Percentiles rank a stretch among this genome's conserved stretches.
phyloP scores from a whole-genome alignment of 164 flowering plant species.

The Brasenia schreberi region DNA sequence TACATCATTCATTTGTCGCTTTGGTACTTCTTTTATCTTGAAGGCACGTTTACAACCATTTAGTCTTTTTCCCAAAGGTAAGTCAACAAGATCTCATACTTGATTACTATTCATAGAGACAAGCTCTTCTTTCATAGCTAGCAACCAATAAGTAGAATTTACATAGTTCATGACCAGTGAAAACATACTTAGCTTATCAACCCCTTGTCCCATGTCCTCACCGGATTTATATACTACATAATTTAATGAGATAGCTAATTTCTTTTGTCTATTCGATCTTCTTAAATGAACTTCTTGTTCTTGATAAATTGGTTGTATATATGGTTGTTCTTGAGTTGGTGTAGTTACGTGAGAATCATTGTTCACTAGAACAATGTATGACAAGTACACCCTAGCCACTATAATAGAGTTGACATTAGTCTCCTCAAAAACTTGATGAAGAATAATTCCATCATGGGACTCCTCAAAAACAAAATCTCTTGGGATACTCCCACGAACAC shows the following conservation, averaged over 20 bases:
- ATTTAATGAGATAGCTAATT: neutral
- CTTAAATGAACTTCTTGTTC: neutral
- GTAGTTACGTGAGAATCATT: too few species aligned
- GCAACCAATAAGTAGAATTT: neutral
- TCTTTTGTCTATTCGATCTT: slow-evolving; percentile 1
- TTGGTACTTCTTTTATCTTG: neutral
- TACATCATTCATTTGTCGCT: neutral
- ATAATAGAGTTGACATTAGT: too few species aligned
- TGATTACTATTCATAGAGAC: neutral
- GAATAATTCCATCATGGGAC: neutral
- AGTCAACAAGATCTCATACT: neutral
- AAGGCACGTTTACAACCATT: slow-evolving; percentile 1
- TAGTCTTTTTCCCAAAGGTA: neutral
- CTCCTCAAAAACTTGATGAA: neutral
- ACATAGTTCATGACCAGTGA: neutral
- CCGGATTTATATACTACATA: slow-evolving; percentile 1
- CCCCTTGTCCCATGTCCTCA: neutral
- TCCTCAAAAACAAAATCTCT: neutral
- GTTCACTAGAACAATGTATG: too few species aligned
- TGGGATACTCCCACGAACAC: too few species aligned
- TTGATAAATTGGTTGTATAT: neutral
- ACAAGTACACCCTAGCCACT: too few species aligned
- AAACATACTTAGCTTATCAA: neutral
- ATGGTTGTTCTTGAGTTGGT: neutral
- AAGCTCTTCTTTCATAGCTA: neutral